Conservation (phyloP, 306 rosid genomes). For the Cicer bijugum region DNA sequence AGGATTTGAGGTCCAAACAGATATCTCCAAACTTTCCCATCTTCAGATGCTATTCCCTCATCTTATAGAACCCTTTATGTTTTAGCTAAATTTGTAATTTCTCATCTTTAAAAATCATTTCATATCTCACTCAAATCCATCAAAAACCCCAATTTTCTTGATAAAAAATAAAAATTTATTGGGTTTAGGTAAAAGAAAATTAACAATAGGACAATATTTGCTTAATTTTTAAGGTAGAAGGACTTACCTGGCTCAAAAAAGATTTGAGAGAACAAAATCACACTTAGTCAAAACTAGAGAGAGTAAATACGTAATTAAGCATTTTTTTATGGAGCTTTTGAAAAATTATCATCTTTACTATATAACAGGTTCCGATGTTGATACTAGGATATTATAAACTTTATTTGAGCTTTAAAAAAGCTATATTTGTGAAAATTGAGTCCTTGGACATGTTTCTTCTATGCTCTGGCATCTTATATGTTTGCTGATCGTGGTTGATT, state of each 20-base stretch:
- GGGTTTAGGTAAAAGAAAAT: neutral
- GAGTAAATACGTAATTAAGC: neutral
- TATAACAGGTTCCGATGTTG: conserved; percentile 3
- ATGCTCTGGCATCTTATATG: conserved; percentile 17
- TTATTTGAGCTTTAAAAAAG: neutral
- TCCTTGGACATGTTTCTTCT: conserved; percentile 24
- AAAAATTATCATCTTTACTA: neutral
- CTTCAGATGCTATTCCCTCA: too few species aligned
- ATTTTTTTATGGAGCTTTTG: neutral
- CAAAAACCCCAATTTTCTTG: too few species aligned
- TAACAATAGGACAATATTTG: neutral
- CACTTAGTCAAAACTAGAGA: neutral
- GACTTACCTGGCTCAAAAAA: neutral
- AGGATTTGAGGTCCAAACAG: conserved; percentile 13
- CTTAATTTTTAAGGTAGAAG: neutral
- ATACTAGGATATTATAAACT: conserved; percentile 14
- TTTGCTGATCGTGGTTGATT: conserved; percentile 22
- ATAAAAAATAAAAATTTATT: neutral
- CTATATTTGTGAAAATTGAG: neutral
- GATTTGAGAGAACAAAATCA: neutral
- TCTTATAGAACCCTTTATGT: too few species aligned
- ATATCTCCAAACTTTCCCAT: too few species aligned
- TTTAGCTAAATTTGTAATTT: too few species aligned
- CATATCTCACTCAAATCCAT: too few species aligned
- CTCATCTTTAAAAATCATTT: too few species aligned